Evolutionary conservation across 179 eudicot species (phyloP), one percentile per base, ranked within the genome.

Genomic region (Drosera spatulata): DNA sequence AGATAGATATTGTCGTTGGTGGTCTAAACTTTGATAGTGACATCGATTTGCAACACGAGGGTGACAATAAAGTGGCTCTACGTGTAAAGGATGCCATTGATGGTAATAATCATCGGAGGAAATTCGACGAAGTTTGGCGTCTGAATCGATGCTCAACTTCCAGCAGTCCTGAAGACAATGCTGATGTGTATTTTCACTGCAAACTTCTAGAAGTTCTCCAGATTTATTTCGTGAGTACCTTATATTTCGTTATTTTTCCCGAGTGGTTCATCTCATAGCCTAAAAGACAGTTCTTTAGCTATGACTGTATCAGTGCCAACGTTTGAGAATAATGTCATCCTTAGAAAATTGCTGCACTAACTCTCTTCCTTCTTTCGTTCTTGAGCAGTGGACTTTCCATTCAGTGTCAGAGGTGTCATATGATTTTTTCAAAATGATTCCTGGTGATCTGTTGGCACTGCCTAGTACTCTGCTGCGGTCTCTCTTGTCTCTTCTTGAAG

Each of bases 401-500:
- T 64, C 75, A 22, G 79, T 75, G 58, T 58, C 71, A 66, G 97
- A 83, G 42, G 88, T 83, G 39, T 93, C 88, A 46, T 86, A 77
- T 44, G 97, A 90, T 69, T 73, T 86, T 61, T 80, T 90, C 50
- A 87, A 82, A 77, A 56, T 81, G 70, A 72, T 94, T 45, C 96
- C 99, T 6, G 63, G 66, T 63, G 75, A 80, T 72, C 88, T 84
- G 46, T 71, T 85, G 54, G 68, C 63, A 56, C 66, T 86, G 73
- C 96, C 97, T 42, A 69, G 75, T 69, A 71, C 74, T 65, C 74
- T 94, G 67, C 85, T 81, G 69, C 85, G 73, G 60, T 85, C 97
- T 46, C 61, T 94, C 64, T 70, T 89, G 65, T 68, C 86, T 10
- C 68, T 81, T 69, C 82, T 94, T 61, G 69, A 79, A 61, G 94